Conservation (phyloP, 371 early-diverging fungal species). For the Funneliformis caledonium region DNA sequence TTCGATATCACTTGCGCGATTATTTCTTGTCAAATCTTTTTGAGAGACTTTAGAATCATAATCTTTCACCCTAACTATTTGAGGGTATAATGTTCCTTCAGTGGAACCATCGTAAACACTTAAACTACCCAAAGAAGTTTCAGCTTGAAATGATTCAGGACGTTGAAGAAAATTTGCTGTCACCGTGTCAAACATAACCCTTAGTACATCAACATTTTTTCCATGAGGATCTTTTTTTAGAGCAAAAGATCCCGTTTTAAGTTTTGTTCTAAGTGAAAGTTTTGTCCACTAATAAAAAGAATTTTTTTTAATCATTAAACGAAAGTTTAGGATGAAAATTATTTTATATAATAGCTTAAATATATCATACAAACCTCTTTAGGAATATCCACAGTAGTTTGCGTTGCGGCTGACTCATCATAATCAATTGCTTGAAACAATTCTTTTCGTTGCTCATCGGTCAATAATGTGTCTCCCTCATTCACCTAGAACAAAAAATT, state of each 20-base stretch:
- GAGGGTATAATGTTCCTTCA: slow-evolving; percentile 75
- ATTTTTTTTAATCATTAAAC: not conserved
- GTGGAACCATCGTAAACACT: slow-evolving; percentile 82
- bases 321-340: not conserved
- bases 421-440: slow-evolving; percentile 96
- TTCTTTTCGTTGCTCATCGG: slow-evolving; percentile 82
- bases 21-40: slow-evolving; percentile 25
- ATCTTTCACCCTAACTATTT: slow-evolving; percentile 81
- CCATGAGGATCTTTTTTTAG: slow-evolving; percentile 72
- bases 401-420: slow-evolving; percentile 76
- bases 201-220: slow-evolving; percentile 59
- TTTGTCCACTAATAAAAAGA: slow-evolving; percentile 56
- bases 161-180: slow-evolving; percentile 64
- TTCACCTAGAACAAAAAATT: slow-evolving; percentile 12
- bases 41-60: slow-evolving; percentile 44
- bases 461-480: slow-evolving; percentile 55
- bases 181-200: slow-evolving; percentile 72
- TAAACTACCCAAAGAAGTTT: slow-evolving; percentile 79
- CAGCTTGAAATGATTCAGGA: slow-evolving; percentile 70
- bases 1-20: slow-evolving; percentile 16
- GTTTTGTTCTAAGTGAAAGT: slow-evolving; percentile 67
- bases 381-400: slow-evolving; percentile 68
- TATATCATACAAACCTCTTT: slow-evolving; percentile 63
- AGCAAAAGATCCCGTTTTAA: slow-evolving; percentile 87
- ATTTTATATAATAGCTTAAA: not conserved